These are phyloP conservation scores for Citrus reticulata DNA, from an alignment of 345 rosid genomes.

Conservation along the genomic window DNA sequence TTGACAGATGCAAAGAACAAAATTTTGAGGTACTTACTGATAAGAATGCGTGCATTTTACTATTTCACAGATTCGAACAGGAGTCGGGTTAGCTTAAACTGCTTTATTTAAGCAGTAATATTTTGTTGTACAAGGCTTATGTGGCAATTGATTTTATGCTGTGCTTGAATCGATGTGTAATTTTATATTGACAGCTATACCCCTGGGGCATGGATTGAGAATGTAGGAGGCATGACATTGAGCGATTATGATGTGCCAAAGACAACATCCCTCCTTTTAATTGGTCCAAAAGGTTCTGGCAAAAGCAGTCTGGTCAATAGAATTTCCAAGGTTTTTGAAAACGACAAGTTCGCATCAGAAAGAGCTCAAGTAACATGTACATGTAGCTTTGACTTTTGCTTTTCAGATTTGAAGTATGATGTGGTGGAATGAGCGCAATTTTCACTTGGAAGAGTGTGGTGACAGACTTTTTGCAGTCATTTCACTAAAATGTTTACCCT, in stretches of 20 bases:
- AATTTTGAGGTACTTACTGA: conserved; percentile 43
- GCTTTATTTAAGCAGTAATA: too few species aligned
- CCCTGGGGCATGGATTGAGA: conserved; percentile 68
- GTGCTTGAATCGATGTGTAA: neutral
- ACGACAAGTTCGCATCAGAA: conserved; percentile 48
- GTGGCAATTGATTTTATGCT: neutral
- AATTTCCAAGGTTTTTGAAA: conserved; percentile 61
- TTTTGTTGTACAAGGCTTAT: neutral
- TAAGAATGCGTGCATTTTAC: too few species aligned
- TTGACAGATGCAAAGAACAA: conserved; percentile 35
- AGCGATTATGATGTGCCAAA: conserved; percentile 47
- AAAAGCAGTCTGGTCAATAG: conserved; percentile 79
- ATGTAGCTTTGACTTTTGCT: conserved; percentile 3
- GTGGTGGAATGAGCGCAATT: neutral
- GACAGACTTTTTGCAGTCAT: neutral
- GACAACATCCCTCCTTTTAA: conserved; percentile 50
- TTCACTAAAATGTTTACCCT: neutral
- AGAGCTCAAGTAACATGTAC: conserved; percentile 89
- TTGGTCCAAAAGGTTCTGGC: conserved; percentile 85
- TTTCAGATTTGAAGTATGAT: neutral
- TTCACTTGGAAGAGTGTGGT: neutral
- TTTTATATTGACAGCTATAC: conserved; percentile 40
- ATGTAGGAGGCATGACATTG: conserved; percentile 23
- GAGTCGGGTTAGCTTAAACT: too few species aligned
- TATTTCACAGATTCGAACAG: too few species aligned